Evolutionary conservation across 495 filamentous ascomycete species (phyloP), one percentile per base, ranked within the genome.

Genomic region (Hyaloscypha hepaticicola): DNA sequence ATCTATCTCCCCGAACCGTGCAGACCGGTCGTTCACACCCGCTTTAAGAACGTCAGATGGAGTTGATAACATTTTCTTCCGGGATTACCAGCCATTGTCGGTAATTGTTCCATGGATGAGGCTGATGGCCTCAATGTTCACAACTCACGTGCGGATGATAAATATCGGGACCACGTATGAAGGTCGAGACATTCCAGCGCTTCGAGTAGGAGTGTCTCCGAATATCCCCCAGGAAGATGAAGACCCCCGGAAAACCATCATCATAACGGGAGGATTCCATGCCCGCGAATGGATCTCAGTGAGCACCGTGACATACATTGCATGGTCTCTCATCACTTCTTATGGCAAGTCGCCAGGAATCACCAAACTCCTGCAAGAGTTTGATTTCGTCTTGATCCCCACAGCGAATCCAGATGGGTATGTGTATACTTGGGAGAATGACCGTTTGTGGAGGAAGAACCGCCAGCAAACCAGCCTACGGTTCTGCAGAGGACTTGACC

Each of bases 201-300:
- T 99, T 50, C 88, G 90, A 61, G 80, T 98, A n/a, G 92, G 95
- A 24, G 80, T 86, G 7, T 77, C 83, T 51, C 73, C 79, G 5
- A 78, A 77, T 58, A 72, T 81, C 19, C 59, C 76, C 12, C 69
- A 79, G 6, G 63, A 79, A 9, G 68, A 74, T 1, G 69, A 74
- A 0, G 63, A 64, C 3, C 82, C 81, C 0, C 82, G 89, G 26
- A 91, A 93, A 72, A 93, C 90, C 1, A 87, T 99, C 58, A 79
- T 98, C 48, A 79, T 99, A 12, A 84, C 87, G 0, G 95, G 93
- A 31, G 95, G 94, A 25, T 83, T 87, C 55, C 95, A 99, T 74
- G 94, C 92, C 2, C 84, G 95, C 9, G 95, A 99, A 79, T 99
- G 95, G 95, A 95, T 99, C 66, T 92, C 91, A 53, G 93, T 90